Evolutionary conservation across 495 filamentous ascomycete genomes (phyloP).

Genomic region (Penicillium ochrochloron): DNA sequence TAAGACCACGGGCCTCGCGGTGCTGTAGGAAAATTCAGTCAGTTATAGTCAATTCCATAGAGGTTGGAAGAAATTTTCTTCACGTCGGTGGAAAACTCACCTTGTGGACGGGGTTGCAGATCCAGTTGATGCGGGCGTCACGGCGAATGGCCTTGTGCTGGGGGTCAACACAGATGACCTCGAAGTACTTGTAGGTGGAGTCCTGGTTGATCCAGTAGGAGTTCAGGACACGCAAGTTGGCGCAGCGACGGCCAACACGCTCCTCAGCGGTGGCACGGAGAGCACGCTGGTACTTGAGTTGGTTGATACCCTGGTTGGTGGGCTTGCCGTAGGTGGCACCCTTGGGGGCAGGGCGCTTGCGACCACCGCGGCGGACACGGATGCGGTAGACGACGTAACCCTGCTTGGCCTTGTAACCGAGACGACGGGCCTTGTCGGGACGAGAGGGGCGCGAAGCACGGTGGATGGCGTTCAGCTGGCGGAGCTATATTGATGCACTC

Average conservation of each 20-base stretch:
- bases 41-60: conserved; percentile 21
- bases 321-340: conserved; percentile 99
- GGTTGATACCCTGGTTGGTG: conserved; percentile 99
- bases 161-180: conserved; percentile 99
- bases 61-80: not conserved
- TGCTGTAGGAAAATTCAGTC: conserved; percentile 57
- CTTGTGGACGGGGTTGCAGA: conserved; percentile 99
- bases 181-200: conserved; percentile 99
- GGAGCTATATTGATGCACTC: conserved; percentile 99
- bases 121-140: conserved; percentile 99
- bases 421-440: conserved; percentile 99
- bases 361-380: conserved; percentile 94
- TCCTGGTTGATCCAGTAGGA: conserved; percentile 99
- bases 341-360: conserved; percentile 95
- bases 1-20: conserved; percentile 95
- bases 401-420: conserved; percentile 99
- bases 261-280: conserved; percentile 97
- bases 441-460: conserved; percentile 97
- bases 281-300: conserved; percentile 99
- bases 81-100: conserved; percentile 38
- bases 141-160: conserved; percentile 99
- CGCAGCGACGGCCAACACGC: conserved; percentile 98
- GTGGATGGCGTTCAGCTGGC: conserved; percentile 98
- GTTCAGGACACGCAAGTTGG: conserved; percentile 98
- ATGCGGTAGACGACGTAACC: conserved; percentile 99